Conservation (phyloP, 2,329 filamentous ascomycete genomes). For the Ophiostoma novo-ulmi region DNA sequence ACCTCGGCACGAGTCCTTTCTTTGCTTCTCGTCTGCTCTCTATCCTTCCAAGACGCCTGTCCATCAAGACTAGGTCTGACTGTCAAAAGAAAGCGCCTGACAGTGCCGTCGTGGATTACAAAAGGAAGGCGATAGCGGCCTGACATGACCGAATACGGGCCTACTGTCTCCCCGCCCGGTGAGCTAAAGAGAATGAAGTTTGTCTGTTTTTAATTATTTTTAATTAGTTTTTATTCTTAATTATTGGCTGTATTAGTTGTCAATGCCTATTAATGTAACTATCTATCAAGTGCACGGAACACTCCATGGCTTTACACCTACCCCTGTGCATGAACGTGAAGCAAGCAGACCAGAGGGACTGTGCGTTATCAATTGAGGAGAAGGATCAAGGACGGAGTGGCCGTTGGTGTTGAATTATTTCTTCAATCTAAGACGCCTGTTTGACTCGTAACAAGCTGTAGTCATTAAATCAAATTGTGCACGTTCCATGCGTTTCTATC, state of each 20-base stretch:
- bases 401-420: not conserved
- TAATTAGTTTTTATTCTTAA: not conserved
- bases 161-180: conserved; percentile 19
- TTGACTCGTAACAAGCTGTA: not conserved
- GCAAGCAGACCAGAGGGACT: not conserved
- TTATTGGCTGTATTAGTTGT: not conserved
- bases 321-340: conserved; percentile 1
- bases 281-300: not conserved
- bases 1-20: not conserved
- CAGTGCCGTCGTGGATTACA: not conserved
- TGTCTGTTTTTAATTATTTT: not conserved
- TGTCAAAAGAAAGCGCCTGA: conserved; percentile 3
- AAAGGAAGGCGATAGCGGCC: not conserved
- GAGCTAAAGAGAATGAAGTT: not conserved
- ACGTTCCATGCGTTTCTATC: not conserved
- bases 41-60: not conserved
- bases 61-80: not conserved
- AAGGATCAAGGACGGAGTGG: not conserved
- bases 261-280: not conserved
- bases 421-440: not conserved
- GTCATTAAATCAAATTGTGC: not conserved
- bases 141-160: not conserved
- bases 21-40: not conserved
- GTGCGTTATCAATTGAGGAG: not conserved
- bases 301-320: not conserved